These are phyloP conservation scores for Geoglossum cookeanum DNA, from an alignment of 2,329 filamentous ascomycete species.

Conservation along the genomic window DNA sequence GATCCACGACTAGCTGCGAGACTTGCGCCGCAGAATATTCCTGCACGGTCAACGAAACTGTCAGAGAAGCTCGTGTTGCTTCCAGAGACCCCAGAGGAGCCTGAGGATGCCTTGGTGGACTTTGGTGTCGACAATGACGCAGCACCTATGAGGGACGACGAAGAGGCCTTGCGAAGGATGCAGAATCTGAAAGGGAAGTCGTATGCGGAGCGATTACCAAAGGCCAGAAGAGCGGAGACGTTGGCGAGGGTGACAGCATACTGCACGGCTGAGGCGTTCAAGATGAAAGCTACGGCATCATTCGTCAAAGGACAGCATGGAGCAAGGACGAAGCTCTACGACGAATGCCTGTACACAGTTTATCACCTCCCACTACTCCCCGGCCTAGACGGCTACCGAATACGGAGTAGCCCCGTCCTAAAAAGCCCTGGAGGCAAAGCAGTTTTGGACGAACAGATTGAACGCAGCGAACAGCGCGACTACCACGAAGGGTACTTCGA, in stretches of 20 bases:
- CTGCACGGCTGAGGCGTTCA: conserved; percentile 87
- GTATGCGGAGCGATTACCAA: conserved; percentile 83
- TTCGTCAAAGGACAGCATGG: conserved; percentile 78
- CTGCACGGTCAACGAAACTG: conserved; percentile 77
- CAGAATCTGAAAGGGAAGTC: conserved; percentile 52
- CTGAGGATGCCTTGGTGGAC: conserved; percentile 21
- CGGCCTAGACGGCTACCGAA: conserved; percentile 67
- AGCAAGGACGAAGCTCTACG: conserved; percentile 88
- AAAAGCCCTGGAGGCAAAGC: conserved; percentile 89
- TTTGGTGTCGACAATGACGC: conserved; percentile 36
- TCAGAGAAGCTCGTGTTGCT: conserved; percentile 93
- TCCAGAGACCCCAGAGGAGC: conserved; percentile 51
- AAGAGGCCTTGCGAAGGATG: conserved; percentile 41
- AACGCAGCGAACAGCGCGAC: conserved; percentile 73
- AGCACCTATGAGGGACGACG: conserved; percentile 32
- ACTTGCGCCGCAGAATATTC: conserved; percentile 42
- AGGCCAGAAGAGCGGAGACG: conserved; percentile 70
- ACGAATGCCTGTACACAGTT: conserved; percentile 90
- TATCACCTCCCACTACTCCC: conserved; percentile 82
- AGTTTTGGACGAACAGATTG: conserved; percentile 85
- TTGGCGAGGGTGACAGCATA: conserved; percentile 84
- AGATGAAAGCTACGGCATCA: conserved; percentile 68
- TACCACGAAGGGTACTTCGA: conserved; percentile 86
- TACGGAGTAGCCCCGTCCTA: conserved; percentile 76
- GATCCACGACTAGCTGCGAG: conserved; percentile 36